Conservation (phyloP, 2,329 filamentous ascomycete genomes). For the Apiospora phragmitis region DNA sequence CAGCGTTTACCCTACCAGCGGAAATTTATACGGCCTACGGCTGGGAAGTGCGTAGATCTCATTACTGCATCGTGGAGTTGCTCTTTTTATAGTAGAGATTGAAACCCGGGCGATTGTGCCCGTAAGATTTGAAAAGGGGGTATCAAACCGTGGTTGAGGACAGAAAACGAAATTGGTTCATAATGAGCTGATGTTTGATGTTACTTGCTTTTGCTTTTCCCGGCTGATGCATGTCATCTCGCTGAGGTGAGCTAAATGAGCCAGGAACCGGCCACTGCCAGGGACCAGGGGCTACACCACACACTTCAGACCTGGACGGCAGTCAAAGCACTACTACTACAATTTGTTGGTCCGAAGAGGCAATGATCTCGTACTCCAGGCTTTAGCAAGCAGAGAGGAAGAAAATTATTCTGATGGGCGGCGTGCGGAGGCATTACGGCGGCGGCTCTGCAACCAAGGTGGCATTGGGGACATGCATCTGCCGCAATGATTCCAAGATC, state of each 20-base stretch:
- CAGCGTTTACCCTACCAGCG: not conserved
- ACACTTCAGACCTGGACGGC: not conserved
- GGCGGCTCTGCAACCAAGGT: not conserved
- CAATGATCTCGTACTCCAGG: not conserved
- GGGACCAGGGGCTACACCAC: not conserved
- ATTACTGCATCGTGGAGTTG: not conserved
- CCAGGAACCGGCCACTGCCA: not conserved
- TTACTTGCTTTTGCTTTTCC: not conserved
- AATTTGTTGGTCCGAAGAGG: not conserved
- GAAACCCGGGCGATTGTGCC: not conserved
- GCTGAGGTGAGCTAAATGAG: slow-evolving; percentile 1
- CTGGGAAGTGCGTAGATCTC: not conserved
- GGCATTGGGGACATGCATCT: not conserved
- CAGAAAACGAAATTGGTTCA: not conserved
- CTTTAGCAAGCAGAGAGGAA: not conserved
- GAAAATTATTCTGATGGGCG: not conserved
- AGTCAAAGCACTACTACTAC: not conserved
- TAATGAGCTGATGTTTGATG: not conserved
- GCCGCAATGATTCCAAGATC: not conserved
- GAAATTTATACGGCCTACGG: not conserved
- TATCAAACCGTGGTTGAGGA: not conserved
- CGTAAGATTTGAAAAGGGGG: not conserved
- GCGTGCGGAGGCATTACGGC: not conserved
- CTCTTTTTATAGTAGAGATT: not conserved
- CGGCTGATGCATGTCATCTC: slow-evolving; percentile 4